These are phyloP conservation scores for Primulina huaijiensis DNA, from an alignment of 257 asterid genomes.

Conservation along the genomic window DNA sequence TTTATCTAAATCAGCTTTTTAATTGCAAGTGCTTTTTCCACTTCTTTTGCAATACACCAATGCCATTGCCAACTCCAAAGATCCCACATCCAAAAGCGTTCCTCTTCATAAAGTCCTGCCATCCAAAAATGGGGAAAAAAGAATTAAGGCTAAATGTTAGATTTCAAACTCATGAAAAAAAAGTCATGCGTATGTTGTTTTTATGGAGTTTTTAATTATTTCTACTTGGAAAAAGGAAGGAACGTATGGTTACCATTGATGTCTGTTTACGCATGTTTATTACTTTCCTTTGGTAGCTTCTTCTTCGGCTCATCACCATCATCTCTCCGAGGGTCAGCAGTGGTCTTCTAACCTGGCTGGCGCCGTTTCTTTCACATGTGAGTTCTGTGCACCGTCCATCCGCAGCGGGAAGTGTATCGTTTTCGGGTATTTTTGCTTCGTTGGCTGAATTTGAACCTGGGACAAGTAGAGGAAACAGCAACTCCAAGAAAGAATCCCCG, in stretches of 20 bases:
- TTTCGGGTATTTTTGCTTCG: conserved; percentile 32
- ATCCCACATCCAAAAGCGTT: conserved; percentile 48
- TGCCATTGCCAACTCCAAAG: conserved; percentile 43
- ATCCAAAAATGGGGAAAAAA: conserved; percentile 10
- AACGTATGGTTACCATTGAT: conserved; percentile 45
- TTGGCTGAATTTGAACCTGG: conserved; percentile 32
- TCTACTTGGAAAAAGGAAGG: not conserved
- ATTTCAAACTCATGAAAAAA: too few species aligned
- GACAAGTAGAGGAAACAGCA: conserved; percentile 71
- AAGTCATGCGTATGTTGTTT: too few species aligned
- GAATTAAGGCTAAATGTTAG: not conserved
- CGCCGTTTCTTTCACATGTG: conserved; percentile 31
- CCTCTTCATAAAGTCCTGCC: conserved; percentile 55
- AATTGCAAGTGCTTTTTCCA: conserved; percentile 70
- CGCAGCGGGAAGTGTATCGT: not conserved
- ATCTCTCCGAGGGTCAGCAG: conserved; percentile 86
- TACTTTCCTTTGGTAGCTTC: conserved; percentile 66
- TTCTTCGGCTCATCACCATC: conserved; percentile 82
- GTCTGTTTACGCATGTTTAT: conserved; percentile 40
- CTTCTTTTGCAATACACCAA: conserved; percentile 42
- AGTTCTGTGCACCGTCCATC: conserved; percentile 29
- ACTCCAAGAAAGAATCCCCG: conserved; percentile 77
- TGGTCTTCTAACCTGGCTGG: conserved; percentile 41
- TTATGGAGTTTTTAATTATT: not conserved
- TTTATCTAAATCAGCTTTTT: conserved; percentile 44